A percentile compares a stretch with the other conserved stretches of the same genome.
phyloP scores from a whole-genome alignment of 1,284 basidiomycete genomes.

The Melampsora americana region DNA sequence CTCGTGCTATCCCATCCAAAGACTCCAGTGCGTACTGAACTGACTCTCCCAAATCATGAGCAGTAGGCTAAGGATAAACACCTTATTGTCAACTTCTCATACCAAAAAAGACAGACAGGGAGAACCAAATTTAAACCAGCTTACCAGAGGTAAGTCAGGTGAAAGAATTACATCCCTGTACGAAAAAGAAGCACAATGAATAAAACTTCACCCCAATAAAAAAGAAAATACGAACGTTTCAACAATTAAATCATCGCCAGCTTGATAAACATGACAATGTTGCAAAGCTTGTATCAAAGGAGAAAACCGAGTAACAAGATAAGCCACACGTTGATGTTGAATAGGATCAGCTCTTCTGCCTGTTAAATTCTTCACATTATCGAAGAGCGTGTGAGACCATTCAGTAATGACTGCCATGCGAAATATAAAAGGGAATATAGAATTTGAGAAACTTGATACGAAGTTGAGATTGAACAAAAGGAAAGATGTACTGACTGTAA shows the following conservation, averaged over 20 bases:
- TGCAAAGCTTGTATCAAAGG: slow-evolving; percentile 50
- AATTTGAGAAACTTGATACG: neutral
- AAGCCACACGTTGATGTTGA: slow-evolving; percentile 56
- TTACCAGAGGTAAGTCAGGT: slow-evolving; percentile 52
- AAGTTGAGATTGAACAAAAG: neutral
- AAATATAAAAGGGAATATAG: neutral
- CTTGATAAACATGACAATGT: slow-evolving; percentile 50
- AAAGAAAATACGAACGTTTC: slow-evolving; percentile 51
- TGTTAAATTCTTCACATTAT: slow-evolving; percentile 57
- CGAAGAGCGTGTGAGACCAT: slow-evolving; percentile 56
- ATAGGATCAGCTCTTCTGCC: slow-evolving; percentile 47
- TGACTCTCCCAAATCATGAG: slow-evolving; percentile 57
- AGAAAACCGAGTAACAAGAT: slow-evolving; percentile 56
- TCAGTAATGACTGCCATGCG: slow-evolving; percentile 54
- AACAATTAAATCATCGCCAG: slow-evolving; percentile 55
- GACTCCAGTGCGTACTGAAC: slow-evolving; percentile 51
- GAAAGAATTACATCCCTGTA: slow-evolving; percentile 57
- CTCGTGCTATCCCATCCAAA: slow-evolving; percentile 56
- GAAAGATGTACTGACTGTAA: slow-evolving; percentile 49
- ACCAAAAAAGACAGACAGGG: neutral
- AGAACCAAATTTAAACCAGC: neutral
- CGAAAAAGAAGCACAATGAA: neutral
- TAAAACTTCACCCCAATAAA: neutral
- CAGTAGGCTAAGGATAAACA: slow-evolving; percentile 50
- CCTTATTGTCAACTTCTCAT: neutral